Evolutionary conservation across 305 asterid species (phyloP), one percentile per base, ranked within the genome.

Genomic region (Stenogyne calaminthoides): DNA sequence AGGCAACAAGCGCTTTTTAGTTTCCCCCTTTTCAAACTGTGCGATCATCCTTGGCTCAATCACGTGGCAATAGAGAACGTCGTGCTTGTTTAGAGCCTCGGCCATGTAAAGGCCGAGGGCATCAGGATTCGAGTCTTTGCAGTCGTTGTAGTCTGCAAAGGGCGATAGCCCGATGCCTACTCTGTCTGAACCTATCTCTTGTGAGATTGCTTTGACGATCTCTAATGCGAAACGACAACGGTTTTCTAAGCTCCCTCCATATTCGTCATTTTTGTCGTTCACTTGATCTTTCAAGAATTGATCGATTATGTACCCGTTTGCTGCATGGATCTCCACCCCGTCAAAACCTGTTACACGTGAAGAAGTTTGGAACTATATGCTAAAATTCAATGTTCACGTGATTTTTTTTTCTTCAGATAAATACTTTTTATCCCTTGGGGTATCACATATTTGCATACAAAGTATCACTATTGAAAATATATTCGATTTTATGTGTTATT

Each of bases 31-130:
- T 64, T 34, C 84, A 2, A 60, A 68, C 0, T 64, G 78, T 0
- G 61, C 39, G 69, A 49, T 56, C 80, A 71, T 74, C 51, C 84
- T 78, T 4, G 84, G 89, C 40, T 85, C 84, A n/a, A 85, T 47
- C 80, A 84, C 69, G 11, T 71, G 80, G 71, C 80, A 71, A 70
- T 85, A 85, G 6, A 76, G 69, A 16, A 80, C 61, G 70, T 19
- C 40, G 52, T 72, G 72, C 36, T 78, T 71, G 70, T 76, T 80
- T 16, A 82, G 65, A 0, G 81, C 85, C 19, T 71, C 37, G 9
- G 86, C 87, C 90, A 87, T 65, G 80, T 85, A 77, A 6, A 80
- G 69, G 42, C 71, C 79, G 0, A 87, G 83, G 1, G 73, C 81
- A 22, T 65, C 71, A 0, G 88, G 92, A 22, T 82, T 72, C 0